Conservation (phyloP, 805 yeast genomes). For the Saturnispora zaruensis region DNA sequence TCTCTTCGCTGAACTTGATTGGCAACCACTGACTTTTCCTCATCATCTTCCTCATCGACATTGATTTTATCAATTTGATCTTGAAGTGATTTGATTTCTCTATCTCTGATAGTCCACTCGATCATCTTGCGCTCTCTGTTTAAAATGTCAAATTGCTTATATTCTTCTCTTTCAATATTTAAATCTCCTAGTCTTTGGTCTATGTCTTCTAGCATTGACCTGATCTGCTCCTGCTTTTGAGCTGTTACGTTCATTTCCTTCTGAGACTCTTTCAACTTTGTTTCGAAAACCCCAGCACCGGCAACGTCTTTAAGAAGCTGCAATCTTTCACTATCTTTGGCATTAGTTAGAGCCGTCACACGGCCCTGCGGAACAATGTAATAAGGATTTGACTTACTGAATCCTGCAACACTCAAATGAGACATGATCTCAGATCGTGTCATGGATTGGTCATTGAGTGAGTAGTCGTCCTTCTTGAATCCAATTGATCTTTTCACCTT, state of each 20-base stretch:
- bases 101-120: conserved; percentile 68
- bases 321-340: conserved; percentile 77
- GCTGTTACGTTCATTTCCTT: conserved; percentile 73
- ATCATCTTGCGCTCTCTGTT: conserved; percentile 61
- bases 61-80: conserved; percentile 55
- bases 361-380: conserved; percentile 97
- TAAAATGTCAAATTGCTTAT: conserved; percentile 57
- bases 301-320: conserved; percentile 81
- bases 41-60: conserved; percentile 40
- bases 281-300: conserved; percentile 88
- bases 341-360: conserved; percentile 79
- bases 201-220: conserved; percentile 61
- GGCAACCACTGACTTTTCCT: conserved; percentile 45
- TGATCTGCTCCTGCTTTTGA: conserved; percentile 61
- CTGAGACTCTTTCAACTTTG: conserved; percentile 65
- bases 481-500: conserved; percentile 83
- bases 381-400: conserved; percentile 82
- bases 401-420: conserved; percentile 83
- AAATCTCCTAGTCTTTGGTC: conserved; percentile 68
- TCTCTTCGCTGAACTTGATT: conserved; percentile 57
- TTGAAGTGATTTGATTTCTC: conserved; percentile 60
- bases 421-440: conserved; percentile 76
- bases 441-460: conserved; percentile 70
- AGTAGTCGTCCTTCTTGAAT: conserved; percentile 85
- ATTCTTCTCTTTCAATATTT: conserved; percentile 69